Base-by-base conservation (phyloP, 2,329 filamentous ascomycete species). In the Neofusicoccum laricinum region DNA sequence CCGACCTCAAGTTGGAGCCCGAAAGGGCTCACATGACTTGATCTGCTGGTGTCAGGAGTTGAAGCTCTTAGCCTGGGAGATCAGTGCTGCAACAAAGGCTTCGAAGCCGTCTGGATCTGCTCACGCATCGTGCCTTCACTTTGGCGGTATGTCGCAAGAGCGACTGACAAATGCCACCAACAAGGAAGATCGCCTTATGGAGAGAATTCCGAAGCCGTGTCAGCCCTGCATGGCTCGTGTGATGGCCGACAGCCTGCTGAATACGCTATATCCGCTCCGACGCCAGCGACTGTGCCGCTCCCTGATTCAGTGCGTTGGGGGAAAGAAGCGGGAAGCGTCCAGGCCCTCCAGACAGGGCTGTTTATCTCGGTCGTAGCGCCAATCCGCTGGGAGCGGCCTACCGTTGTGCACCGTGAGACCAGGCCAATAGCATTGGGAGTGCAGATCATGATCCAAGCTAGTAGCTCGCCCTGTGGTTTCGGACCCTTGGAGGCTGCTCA, bases 311-410 rank as follows among this genome's bases (percentile, higher is more conserved):
- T 11, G 21, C 21, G 19, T 11, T 19, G 41, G 15, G 14, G 15
- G 55, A 14, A 46, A 38, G 14, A 3, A 34, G 40, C 53, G 40
- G 40, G 40, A 32, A 45, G 25, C 15, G 25, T 19, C 55, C 30
- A 59, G 55, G 41, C 53, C 21, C 15, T 45, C 14, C 17, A 32
- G 50, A 12, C 15, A 55, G 34, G 50, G 19, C 51, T 57, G 51
- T 43, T 58, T 58, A 58, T 58, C 53, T 58, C 53, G 53, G 21
- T 32, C 38, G 40, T 58, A 43, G 38, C 43, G 51, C 53, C 53
- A 58, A 45, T 45, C 38, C 14, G 10, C n/a, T 58, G 25, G 53
- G 53, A 32, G 53, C 40, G 38, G 21, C n/a, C 43, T 21, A 45
- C 53, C 25, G 55, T 17, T 15, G 40, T 34, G 41, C n/a, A 45